These are phyloP conservation scores for Poa annua DNA, from an alignment of 176 grass and related monocot genomes.

Conservation along the genomic window DNA sequence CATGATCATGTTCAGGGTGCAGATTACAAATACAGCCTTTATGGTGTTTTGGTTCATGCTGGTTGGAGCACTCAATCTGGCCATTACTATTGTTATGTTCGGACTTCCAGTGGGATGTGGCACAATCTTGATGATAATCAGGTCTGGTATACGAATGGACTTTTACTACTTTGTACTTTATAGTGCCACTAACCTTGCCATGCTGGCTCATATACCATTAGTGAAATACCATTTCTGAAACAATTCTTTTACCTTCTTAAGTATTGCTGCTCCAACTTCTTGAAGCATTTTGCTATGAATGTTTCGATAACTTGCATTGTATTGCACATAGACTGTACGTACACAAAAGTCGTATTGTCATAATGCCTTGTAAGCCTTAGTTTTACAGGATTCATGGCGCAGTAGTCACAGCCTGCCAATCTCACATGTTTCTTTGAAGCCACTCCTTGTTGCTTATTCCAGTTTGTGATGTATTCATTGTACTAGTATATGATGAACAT, in stretches of 20 bases:
- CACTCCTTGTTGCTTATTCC: neutral
- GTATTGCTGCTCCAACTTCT: neutral
- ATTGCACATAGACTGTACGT: neutral
- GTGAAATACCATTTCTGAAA: slow-evolving; percentile 28
- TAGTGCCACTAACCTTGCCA: neutral
- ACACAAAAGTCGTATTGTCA: neutral
- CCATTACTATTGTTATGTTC: slow-evolving; percentile 97
- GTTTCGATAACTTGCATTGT: neutral
- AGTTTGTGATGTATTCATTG: slow-evolving; percentile 15
- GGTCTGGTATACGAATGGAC: slow-evolving; percentile 49
- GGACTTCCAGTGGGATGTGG: slow-evolving; percentile 97
- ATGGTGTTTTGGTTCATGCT: slow-evolving; percentile 95
- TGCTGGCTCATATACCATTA: neutral
- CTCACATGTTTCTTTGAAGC: neutral
- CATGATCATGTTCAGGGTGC: slow-evolving; percentile 51
- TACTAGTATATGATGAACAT: slow-evolving; percentile 18
- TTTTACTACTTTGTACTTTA: slow-evolving; percentile 33
- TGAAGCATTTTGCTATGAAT: neutral
- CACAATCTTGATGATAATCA: slow-evolving; percentile 98
- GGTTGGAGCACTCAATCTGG: slow-evolving; percentile 91
- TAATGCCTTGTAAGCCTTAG: slow-evolving; percentile 16
- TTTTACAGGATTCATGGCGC: neutral
- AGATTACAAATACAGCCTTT: slow-evolving; percentile 87
- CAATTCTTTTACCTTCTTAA: neutral
- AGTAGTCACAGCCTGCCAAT: slow-evolving; percentile 17